Evolutionary conservation across 179 eudicot genomes (phyloP), one percentile per base, ranked within the genome.

Genomic region (Amaranthus tricolor): DNA sequence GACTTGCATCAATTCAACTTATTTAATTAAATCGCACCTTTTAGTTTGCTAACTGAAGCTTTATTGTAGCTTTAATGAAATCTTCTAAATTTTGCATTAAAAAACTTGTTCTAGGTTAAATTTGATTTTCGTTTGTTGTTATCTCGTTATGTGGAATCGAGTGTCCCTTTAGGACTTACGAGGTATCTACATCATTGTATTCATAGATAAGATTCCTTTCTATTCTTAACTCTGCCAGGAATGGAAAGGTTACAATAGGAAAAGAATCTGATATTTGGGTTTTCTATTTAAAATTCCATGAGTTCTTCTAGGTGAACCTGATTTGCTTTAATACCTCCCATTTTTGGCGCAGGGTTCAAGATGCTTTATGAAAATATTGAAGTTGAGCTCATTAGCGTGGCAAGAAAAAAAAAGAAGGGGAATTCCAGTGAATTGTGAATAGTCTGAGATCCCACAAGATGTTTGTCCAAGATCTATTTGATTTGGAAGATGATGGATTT

Each of bases 401-500:
- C 56, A 63, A 53, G 52, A 66, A 62, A 68, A 47, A 62, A 47
- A 62, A 56, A 24, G 50, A 51, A 66, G 75, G 66, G 68, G 50
- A 54, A 44, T 14, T 66, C 47, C 68, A 66, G 51, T 59, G 72
- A 71, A 66, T 53, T 80, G 79, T 54, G 61, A 17, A 49, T 43
- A 55, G 74, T 71, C 58, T 67, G 63, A 57, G 57, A 50, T 57
- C 54, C 54, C 66, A 77, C 72, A 62, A 20, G 63, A 84, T 85
- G 82, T 76, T 81, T 62, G 17, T 63, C 76, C 75, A 66, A 68
- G 92, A 79, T 65, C 75, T 84, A 53, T 84, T 84, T 66, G 78
- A 57, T 76, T 55, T 87, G 81, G 88, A 76, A 64, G 94, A 89
- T 80, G 98, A 92, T 79, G 89, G 83, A 74, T 88, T 86, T 79